Evolutionary conservation across 331 rosid species (phyloP).

Genomic region (Erythrophleum ivorense): DNA sequence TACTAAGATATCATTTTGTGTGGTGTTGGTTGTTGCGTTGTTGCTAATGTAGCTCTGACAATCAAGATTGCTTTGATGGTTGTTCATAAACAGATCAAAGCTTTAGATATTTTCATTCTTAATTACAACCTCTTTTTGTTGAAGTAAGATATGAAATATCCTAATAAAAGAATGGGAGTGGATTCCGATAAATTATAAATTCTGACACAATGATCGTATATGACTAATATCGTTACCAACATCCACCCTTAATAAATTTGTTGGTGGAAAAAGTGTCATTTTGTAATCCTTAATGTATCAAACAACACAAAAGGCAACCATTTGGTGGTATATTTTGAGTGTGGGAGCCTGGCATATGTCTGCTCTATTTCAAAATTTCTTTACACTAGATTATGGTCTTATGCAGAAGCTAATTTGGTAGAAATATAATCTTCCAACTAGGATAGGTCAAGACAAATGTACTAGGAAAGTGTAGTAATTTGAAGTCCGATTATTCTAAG

Average conservation of each 20-base stretch:
- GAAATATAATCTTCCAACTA: not conserved
- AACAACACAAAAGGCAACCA: not conserved
- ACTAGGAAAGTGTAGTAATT: not conserved
- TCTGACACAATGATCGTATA: not conserved
- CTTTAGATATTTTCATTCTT: not conserved
- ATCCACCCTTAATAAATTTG: not conserved
- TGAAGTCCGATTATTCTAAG: slow-evolving; percentile 14
- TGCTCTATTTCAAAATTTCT: not conserved
- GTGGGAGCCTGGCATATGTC: not conserved
- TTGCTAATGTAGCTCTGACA: not conserved
- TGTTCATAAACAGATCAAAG: not conserved
- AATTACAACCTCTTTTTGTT: not conserved
- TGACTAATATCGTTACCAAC: not conserved
- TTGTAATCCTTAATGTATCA: not conserved
- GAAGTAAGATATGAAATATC: not conserved
- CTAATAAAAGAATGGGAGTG: not conserved
- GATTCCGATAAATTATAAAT: not conserved
- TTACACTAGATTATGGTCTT: not conserved
- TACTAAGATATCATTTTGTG: not conserved
- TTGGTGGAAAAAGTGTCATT: not conserved
- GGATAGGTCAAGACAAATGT: slow-evolving; percentile 13
- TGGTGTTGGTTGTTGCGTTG: not conserved
- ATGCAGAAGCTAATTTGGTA: not conserved
- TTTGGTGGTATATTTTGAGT: not conserved
- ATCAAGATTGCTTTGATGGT: not conserved